phyloP scores from a whole-genome alignment of 345 rosid species.

The Citrus sinensis region DNA sequence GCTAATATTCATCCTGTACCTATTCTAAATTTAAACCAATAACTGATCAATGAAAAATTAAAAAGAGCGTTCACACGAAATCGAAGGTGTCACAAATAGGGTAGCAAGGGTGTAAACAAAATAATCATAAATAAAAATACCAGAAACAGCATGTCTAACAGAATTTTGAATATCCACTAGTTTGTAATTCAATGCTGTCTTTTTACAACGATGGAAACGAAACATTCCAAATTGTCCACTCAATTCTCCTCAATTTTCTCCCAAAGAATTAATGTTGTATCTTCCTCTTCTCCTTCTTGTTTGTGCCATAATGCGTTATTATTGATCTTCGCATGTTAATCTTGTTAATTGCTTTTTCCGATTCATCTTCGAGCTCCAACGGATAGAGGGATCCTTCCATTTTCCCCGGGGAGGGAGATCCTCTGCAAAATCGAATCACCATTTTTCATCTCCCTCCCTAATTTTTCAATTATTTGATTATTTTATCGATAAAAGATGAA shows the following conservation, averaged over 20 bases:
- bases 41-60: no score
- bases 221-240: neutral
- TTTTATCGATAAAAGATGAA: conserved; percentile 31
- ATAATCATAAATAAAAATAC: neutral
- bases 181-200: neutral
- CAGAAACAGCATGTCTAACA: neutral
- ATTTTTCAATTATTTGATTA: neutral
- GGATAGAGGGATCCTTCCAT: neutral
- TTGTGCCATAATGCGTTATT: neutral
- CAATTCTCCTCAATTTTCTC: neutral
- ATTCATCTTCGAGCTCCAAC: neutral
- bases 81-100: neutral
- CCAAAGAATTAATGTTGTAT: neutral
- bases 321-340: neutral
- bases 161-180: neutral
- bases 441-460: neutral
- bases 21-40: no score
- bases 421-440: neutral
- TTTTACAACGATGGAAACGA: neutral
- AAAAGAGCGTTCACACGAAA: neutral
- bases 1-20: no score
- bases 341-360: neutral
- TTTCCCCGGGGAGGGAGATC: neutral
- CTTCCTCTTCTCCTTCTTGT: neutral
- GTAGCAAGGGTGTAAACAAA: neutral